phyloP scores from a whole-genome alignment of 1,284 basidiomycete genomes.

The Flammula alnicola region DNA sequence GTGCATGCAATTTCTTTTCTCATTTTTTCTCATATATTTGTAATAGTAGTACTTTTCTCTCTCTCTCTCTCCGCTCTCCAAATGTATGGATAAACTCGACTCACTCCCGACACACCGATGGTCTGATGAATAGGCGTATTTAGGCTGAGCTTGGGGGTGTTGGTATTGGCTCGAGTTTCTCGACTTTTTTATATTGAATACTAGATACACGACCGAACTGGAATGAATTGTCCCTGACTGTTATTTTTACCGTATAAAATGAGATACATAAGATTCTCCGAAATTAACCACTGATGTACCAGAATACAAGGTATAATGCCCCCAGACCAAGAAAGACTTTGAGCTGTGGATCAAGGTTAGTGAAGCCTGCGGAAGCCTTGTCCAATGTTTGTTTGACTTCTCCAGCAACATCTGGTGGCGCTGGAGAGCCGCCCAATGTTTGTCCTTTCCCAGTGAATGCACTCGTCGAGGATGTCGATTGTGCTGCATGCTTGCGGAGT shows the following conservation, averaged over 20 bases:
- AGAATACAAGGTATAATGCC: conserved; percentile 68
- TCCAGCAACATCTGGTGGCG: conserved; percentile 36
- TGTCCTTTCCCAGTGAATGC: conserved; percentile 74
- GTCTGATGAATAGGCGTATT: background rate
- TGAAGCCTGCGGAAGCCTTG: conserved; percentile 39
- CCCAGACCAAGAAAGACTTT: conserved; percentile 65
- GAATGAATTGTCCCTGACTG: no score
- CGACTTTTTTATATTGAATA: background rate
- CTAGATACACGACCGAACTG: no score
- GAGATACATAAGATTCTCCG: background rate
- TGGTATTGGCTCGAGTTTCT: conserved; percentile 8
- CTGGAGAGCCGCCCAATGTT: conserved; percentile 59
- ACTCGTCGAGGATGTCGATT: conserved; percentile 32
- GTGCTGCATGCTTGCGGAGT: conserved; percentile 48
- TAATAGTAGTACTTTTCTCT: conserved; percentile 1
- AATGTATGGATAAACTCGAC: conserved; percentile 4
- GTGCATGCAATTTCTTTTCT: conserved; percentile 17
- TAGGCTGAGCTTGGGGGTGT: background rate
- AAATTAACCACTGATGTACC: conserved; percentile 51
- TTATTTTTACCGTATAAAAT: no score
- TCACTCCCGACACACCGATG: conserved; percentile 1
- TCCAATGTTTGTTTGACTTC: conserved; percentile 38
- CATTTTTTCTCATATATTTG: conserved; percentile 3
- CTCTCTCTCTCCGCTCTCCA: background rate
- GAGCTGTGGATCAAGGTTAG: conserved; percentile 65